Percentiles rank a stretch among this genome's conserved stretches.
phyloP scores from a whole-genome alignment of 2,329 filamentous ascomycete species.

The Penicillium fuscoglaucum region DNA sequence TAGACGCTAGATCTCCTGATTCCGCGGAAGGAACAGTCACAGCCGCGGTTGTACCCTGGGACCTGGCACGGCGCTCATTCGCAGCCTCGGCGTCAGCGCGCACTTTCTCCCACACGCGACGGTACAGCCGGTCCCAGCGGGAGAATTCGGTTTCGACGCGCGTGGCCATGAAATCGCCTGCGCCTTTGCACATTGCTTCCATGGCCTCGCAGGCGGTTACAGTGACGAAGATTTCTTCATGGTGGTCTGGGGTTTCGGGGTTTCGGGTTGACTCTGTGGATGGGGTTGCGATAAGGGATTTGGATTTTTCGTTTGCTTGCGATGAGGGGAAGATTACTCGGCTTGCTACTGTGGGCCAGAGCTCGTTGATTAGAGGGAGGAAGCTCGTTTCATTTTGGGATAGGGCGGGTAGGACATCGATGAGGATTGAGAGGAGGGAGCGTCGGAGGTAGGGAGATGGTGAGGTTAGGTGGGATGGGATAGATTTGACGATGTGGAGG shows the following conservation, averaged over 20 bases:
- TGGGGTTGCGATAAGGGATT: conserved; percentile 23
- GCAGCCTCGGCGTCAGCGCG: conserved; percentile 38
- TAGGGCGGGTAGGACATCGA: conserved; percentile 70
- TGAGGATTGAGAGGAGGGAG: conserved; percentile 74
- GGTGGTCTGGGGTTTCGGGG: conserved; percentile 26
- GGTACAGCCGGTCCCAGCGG: conserved; percentile 46
- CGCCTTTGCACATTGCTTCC: conserved; percentile 65
- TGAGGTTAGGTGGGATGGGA: conserved; percentile 87
- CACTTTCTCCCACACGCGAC: conserved; percentile 39
- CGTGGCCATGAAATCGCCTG: conserved; percentile 77
- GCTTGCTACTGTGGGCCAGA: conserved; percentile 76
- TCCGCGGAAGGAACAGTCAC: conserved; percentile 10
- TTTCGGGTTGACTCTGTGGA: conserved; percentile 56
- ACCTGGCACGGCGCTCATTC: conserved; percentile 33
- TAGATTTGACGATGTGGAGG: conserved; percentile 75
- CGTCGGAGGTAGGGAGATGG: conserved; percentile 75
- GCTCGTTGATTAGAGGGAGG: conserved; percentile 80
- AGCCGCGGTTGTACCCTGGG: conserved; percentile 2
- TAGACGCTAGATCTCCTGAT: not conserved
- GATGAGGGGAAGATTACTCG: conserved; percentile 41
- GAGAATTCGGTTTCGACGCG: conserved; percentile 70
- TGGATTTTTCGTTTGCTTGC: conserved; percentile 58
- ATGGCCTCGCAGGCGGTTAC: conserved; percentile 71
- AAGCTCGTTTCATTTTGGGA: conserved; percentile 77
- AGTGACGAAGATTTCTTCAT: conserved; percentile 54